These are phyloP conservation scores for Saitozyma sp. DNA, from an alignment of 768 basidiomycete genomes.

Conservation along the genomic window DNA sequence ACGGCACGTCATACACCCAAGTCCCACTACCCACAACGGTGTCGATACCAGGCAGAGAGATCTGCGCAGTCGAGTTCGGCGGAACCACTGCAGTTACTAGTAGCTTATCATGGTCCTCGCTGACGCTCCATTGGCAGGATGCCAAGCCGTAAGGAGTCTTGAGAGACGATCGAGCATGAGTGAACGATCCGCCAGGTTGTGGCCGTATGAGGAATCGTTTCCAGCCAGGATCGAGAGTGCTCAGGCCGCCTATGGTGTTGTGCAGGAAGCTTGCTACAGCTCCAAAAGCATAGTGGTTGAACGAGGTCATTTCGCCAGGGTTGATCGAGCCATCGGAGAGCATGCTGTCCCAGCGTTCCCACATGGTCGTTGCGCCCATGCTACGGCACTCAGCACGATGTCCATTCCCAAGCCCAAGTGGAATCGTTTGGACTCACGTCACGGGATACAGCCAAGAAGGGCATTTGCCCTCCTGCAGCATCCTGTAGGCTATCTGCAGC, in stretches of 20 bases:
- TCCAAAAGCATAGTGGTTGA: constrained; percentile 45
- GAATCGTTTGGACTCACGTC: constrained; percentile 29
- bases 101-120: constrained; percentile 12
- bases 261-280: constrained; percentile 35
- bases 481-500: constrained; percentile 41
- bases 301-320: constrained; percentile 40
- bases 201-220: constrained; percentile 24
- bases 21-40: constrained; percentile 33
- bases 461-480: constrained; percentile 41
- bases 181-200: constrained; percentile 28
- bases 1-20: constrained; percentile 14
- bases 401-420: constrained; percentile 21
- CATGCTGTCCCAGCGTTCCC: constrained; percentile 45
- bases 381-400: neutral
- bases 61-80: constrained; percentile 23
- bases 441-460: constrained; percentile 41
- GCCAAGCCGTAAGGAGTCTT: constrained; percentile 25
- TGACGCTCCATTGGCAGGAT: constrained; percentile 21
- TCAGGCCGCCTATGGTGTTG: constrained; percentile 26
- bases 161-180: constrained; percentile 9
- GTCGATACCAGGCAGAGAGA: constrained; percentile 27
- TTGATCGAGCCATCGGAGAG: constrained; percentile 36
- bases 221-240: constrained; percentile 29
- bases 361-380: constrained; percentile 37
- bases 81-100: constrained; percentile 24